Percentiles rank a stretch among this genome's conserved stretches.
phyloP scores from a whole-genome alignment of 2,329 filamentous ascomycete species.

The Sphaerulina musiva region DNA sequence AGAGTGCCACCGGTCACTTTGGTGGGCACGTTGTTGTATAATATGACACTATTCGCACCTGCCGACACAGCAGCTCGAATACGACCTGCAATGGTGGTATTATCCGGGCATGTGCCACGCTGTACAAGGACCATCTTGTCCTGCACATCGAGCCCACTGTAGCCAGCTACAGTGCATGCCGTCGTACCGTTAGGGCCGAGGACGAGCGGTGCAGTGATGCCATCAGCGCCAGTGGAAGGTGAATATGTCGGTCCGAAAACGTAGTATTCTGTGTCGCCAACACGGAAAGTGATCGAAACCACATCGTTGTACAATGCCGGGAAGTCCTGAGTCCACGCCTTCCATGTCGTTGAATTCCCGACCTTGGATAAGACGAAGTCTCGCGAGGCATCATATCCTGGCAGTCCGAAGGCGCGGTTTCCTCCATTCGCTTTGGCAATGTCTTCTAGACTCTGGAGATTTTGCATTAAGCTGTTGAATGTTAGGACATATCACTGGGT shows the following conservation, averaged over 20 bases:
- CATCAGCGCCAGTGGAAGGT: conserved; percentile 36
- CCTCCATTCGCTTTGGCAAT: conserved; percentile 53
- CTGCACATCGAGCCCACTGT: conserved; percentile 47
- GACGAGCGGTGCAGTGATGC: conserved; percentile 27
- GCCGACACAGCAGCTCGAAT: conserved; percentile 60
- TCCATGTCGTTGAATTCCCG: conserved; percentile 34
- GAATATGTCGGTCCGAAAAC: conserved; percentile 54
- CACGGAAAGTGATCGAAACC: conserved; percentile 34
- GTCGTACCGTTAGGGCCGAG: conserved; percentile 51
- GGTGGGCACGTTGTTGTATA: conserved; percentile 66
- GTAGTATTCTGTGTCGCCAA: conserved; percentile 36
- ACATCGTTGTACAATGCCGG: conserved; percentile 17
- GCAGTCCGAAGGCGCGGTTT: conserved; percentile 55
- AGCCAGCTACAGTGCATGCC: conserved; percentile 60
- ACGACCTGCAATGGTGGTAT: conserved; percentile 58
- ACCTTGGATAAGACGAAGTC: conserved; percentile 52
- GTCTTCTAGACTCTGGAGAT: conserved; percentile 49
- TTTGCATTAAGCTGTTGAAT: conserved; percentile 44
- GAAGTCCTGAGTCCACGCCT: conserved; percentile 16
- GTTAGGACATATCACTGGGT: not conserved
- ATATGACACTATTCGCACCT: conserved; percentile 62
- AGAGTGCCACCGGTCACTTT: conserved; percentile 52
- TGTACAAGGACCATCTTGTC: conserved; percentile 64
- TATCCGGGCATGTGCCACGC: conserved; percentile 54
- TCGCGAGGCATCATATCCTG: conserved; percentile 53